These are phyloP conservation scores for Ciborinia camelliae DNA, from an alignment of 2,329 filamentous ascomycete species.

Conservation along the genomic window DNA sequence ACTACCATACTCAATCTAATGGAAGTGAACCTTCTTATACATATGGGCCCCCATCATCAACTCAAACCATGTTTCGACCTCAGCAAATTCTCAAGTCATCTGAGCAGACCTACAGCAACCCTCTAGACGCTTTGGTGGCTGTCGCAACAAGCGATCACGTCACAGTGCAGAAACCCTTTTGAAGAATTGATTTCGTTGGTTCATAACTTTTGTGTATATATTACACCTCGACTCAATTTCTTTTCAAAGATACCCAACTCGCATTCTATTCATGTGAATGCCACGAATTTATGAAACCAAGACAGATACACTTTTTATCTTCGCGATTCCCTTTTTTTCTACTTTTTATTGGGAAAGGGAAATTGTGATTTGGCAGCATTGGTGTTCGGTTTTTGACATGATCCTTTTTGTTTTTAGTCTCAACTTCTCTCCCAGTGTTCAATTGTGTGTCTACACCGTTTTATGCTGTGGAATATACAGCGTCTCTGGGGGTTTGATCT, in stretches of 20 bases:
- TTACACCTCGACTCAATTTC: slow-evolving; percentile 5
- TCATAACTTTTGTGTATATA: slow-evolving; percentile 3
- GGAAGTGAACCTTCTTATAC: slow-evolving; percentile 27
- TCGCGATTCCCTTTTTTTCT: background rate
- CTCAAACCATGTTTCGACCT: slow-evolving; percentile 39
- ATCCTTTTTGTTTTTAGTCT: background rate
- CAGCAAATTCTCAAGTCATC: slow-evolving; percentile 34
- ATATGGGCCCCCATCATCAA: slow-evolving; percentile 32
- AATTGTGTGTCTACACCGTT: background rate
- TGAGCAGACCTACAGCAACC: slow-evolving; percentile 47
- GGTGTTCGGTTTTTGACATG: slow-evolving; percentile 2
- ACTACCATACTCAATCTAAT: slow-evolving; percentile 23
- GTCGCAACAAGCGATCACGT: slow-evolving; percentile 55
- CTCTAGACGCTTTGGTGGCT: slow-evolving; percentile 61
- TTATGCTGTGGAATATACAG: background rate
- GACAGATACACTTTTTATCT: background rate
- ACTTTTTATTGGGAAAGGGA: background rate
- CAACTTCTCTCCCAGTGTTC: background rate
- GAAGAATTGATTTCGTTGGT: slow-evolving; percentile 38
- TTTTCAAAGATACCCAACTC: slow-evolving; percentile 1
- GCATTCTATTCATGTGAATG: background rate
- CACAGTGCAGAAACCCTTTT: slow-evolving; percentile 29
- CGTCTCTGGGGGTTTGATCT: background rate
- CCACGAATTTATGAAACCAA: slow-evolving; percentile 11
- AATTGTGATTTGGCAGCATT: background rate